Percentiles rank a stretch among this genome's conserved stretches.
Evolutionary conservation across 176 grass and related monocot genomes (phyloP).

Genomic region (Tillandsia leiboldiana): DNA sequence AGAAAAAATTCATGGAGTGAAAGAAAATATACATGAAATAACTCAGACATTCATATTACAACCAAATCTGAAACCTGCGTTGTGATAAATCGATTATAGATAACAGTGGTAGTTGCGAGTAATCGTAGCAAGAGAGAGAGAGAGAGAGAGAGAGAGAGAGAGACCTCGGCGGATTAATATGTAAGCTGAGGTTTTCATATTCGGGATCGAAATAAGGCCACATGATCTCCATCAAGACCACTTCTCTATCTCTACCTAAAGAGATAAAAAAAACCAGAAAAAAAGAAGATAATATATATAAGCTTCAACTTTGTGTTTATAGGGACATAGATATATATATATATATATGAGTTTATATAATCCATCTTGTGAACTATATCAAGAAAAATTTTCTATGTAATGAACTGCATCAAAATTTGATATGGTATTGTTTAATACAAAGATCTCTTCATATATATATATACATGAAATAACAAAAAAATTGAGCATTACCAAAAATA

Average conservation of each 20-base stretch:
- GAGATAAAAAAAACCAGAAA: no score
- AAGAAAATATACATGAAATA: background rate
- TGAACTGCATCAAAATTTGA: background rate
- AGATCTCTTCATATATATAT: no score
- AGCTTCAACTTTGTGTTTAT: no score
- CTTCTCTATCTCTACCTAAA: background rate
- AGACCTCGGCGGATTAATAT: slow-evolving; percentile 89
- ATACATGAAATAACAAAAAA: no score
- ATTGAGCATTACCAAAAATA: no score
- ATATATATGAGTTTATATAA: no score
- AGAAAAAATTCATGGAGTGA: background rate
- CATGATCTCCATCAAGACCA: slow-evolving; percentile 30
- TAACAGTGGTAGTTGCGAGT: no score
- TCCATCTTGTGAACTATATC: background rate
- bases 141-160: slow-evolving; percentile 13
- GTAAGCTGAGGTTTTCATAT: slow-evolving; percentile 85
- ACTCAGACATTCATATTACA: background rate
- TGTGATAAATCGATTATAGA: no score
- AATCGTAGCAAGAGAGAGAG: background rate
- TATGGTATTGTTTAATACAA: no score
- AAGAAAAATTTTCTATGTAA: background rate
- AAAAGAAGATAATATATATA: background rate
- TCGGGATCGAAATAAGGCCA: slow-evolving; percentile 91
- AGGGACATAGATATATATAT: no score
- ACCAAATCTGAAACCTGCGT: no score